Evolutionary conservation across 1,284 basidiomycete genomes (phyloP).

Genomic region (Ceratobasidium sp.): DNA sequence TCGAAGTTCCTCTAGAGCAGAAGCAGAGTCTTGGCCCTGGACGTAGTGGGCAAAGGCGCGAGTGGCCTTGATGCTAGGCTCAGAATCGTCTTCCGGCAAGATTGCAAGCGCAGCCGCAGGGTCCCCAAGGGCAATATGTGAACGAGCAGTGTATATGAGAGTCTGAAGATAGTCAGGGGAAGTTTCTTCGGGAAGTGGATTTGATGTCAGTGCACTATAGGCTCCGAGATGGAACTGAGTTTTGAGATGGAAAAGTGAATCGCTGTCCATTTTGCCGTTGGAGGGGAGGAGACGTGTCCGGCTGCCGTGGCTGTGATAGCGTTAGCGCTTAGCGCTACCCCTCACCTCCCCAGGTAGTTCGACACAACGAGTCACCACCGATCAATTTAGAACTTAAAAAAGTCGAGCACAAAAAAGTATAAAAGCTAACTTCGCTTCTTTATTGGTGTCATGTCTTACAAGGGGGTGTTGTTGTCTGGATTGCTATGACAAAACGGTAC

Average conservation of each 20-base stretch:
- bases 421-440: not conserved
- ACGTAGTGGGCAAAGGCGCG: constrained; percentile 76
- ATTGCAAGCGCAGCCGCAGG: constrained; percentile 66
- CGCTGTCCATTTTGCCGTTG: constrained; percentile 46
- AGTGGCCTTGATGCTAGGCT: constrained; percentile 76
- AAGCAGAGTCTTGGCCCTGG: constrained; percentile 61
- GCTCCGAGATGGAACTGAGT: constrained; percentile 86
- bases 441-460: not conserved
- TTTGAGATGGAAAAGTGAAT: constrained; percentile 77
- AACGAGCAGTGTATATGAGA: constrained; percentile 84
- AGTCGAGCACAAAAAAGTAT: not conserved
- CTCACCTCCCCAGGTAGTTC: not conserved
- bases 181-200: constrained; percentile 67
- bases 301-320: constrained; percentile 5
- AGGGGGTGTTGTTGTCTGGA: not conserved
- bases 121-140: constrained; percentile 80
- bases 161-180: constrained; percentile 72
- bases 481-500: not conserved
- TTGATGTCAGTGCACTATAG: constrained; percentile 67
- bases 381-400: not conserved
- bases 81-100: constrained; percentile 68
- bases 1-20: constrained; percentile 80
- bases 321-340: not conserved
- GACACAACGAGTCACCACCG: not conserved
- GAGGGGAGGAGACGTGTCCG: not conserved